phyloP scores from a whole-genome alignment of 805 yeast species.

The Tetrapisispora namnaoensis region DNA sequence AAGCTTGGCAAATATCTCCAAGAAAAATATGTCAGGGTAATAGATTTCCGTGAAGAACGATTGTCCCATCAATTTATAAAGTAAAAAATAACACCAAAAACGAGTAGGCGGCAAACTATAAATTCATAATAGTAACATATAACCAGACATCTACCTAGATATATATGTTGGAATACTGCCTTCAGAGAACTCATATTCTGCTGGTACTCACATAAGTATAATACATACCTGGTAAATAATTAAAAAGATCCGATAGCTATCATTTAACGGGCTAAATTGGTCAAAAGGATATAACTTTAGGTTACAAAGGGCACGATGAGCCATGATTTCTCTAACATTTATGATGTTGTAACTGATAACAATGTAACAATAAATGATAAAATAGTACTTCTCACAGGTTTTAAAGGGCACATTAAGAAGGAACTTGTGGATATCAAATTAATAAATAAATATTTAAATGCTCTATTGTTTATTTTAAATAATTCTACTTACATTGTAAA shows the following conservation, averaged over 20 bases:
- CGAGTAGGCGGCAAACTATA: neutral
- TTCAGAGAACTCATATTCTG: neutral
- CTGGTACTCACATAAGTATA: too few species aligned
- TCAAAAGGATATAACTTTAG: too few species aligned
- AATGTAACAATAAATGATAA: slow-evolving; percentile 10
- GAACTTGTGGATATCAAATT: slow-evolving; percentile 21
- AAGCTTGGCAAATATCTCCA: too few species aligned
- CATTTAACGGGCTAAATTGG: too few species aligned
- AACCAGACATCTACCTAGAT: too few species aligned
- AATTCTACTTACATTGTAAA: neutral
- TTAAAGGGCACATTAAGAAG: slow-evolving; percentile 30
- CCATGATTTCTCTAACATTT: neutral
- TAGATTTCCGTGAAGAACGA: too few species aligned
- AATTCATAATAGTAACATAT: neutral
- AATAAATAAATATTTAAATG: slow-evolving; percentile 19
- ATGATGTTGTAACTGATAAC: neutral
- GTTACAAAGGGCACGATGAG: neutral
- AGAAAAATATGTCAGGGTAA: too few species aligned
- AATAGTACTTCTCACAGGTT: slow-evolving; percentile 14
- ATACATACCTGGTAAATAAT: too few species aligned
- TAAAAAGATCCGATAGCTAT: too few species aligned
- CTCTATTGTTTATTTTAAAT: slow-evolving; percentile 11
- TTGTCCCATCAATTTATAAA: neutral
- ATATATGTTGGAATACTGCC: neutral
- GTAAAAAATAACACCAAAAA: neutral